Percentiles rank a stretch among this genome's conserved stretches.
phyloP scores from a whole-genome alignment of 75 land plant genomes.

The Sequoiadendron giganteum region DNA sequence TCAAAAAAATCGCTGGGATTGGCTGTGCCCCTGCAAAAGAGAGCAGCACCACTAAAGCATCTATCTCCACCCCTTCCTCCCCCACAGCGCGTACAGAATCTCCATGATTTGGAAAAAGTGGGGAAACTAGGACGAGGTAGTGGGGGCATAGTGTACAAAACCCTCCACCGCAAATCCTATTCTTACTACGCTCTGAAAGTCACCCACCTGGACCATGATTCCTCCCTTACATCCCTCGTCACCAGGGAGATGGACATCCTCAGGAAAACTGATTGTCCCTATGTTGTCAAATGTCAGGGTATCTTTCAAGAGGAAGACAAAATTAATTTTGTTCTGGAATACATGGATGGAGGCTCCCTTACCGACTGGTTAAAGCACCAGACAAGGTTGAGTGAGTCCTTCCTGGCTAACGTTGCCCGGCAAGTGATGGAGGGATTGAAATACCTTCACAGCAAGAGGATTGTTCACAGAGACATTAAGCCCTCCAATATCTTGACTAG shows the following conservation, averaged over 20 bases:
- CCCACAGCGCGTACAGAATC: conserved; percentile 17
- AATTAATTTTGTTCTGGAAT: conserved; percentile 17
- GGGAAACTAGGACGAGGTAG: conserved; percentile 55
- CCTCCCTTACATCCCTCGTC: conserved; percentile 27
- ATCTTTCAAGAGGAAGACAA: conserved; percentile 28
- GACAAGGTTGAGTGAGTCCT: conserved; percentile 23
- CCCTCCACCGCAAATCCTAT: conserved; percentile 31
- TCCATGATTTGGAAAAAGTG: conserved; percentile 31
- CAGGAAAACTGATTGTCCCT: conserved; percentile 29
- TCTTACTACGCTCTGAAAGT: conserved; percentile 44
- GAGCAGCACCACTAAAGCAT: no score
- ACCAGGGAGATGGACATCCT: conserved; percentile 55
- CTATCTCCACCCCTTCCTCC: conserved; percentile 19
- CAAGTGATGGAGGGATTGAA: no score
- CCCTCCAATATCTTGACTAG: conserved; percentile 15
- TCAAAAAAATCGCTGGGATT: neutral
- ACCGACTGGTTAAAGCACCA: conserved; percentile 7
- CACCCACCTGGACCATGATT: conserved; percentile 29
- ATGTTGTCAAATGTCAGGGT: conserved; percentile 51
- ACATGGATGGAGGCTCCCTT: no score
- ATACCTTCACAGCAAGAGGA: no score
- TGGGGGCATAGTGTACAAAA: conserved; percentile 73
- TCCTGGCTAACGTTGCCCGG: conserved; percentile 16
- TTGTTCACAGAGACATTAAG: no score
- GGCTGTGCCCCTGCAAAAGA: conserved; percentile 9